A percentile compares a stretch with the other conserved stretches of the same genome.
Evolutionary conservation across 768 basidiomycete genomes (phyloP).

Genomic region (Lactarius sp.): DNA sequence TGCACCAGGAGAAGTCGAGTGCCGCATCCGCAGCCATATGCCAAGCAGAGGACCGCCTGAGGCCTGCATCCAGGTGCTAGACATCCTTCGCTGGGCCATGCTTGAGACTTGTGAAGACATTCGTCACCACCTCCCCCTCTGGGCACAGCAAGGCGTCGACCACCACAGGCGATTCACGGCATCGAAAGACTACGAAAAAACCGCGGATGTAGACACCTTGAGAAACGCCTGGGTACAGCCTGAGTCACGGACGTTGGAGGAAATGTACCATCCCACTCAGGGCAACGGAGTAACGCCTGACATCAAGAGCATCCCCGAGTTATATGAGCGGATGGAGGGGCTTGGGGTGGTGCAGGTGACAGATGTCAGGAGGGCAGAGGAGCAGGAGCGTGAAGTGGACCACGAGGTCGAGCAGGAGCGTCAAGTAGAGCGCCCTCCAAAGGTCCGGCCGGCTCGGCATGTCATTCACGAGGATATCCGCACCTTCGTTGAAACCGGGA

Average conservation of each 20-base stretch:
- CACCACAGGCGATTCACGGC: background rate
- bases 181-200: background rate
- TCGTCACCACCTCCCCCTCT: background rate
- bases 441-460: background rate
- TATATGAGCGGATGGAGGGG: background rate
- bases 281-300: background rate
- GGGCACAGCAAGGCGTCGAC: conserved; percentile 9
- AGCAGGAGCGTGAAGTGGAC: conserved; percentile 10
- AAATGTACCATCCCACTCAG: background rate
- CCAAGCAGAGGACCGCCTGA: background rate
- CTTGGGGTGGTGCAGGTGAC: background rate
- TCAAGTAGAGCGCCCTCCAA: background rate
- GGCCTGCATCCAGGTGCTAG: background rate
- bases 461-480: background rate
- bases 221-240: background rate
- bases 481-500: background rate
- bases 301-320: background rate
- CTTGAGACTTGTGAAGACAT: conserved; percentile 15
- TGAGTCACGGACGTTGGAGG: background rate
- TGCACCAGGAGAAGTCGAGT: conserved; percentile 10
- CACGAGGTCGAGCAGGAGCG: conserved; percentile 1
- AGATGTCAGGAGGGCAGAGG: conserved; percentile 3
- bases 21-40: conserved; percentile 4
- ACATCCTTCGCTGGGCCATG: conserved; percentile 12
- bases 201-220: background rate